Evolutionary conservation across 176 grass and related monocot genomes (phyloP), one percentile per base, ranked within the genome.

Genomic region (Eremochloa ophiuroides): DNA sequence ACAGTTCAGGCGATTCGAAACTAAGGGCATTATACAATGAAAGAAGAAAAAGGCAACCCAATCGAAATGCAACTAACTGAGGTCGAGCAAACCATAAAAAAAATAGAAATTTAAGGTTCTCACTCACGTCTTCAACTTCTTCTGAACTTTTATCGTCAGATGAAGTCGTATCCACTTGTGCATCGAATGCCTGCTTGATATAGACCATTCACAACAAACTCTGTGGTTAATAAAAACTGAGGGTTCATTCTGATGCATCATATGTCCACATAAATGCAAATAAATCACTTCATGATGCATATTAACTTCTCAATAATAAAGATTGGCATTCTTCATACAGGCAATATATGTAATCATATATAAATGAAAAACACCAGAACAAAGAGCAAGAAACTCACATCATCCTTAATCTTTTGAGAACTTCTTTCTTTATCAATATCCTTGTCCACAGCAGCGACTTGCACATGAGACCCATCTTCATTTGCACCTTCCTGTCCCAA

Each of bases 101-200:
- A 12, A 37, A 81, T 2, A 58, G 15, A 76, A 76, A 39, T 77
- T 62, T 58, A 75, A 80, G 71, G 38, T 80, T 72, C 8, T 39
- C n/a, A 80, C 89, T 94, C 79, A 94, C 92, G 51, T 91, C 92
- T 81, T 94, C 92, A 59, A 94, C 80, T 87, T 94, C 92, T 66
- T 91, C 92, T 18, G 75, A 29, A 76, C 74, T 83, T 62, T 61
- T 77, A 48, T 86, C 58, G 22, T 90, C 68, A 41, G 74, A 82
- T 50, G 73, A 89, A 44, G 58, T 78, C 25, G 37, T 41, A 58
- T 68, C 48, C 48, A 60, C 62, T 34, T 86, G 73, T 15, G 44
- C 38, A 27, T 83, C 50, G 31, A 15, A 78, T 65, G 62, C 79
- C 73, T 86, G 66, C 38, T 74, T 27, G 18, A 72, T 28, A 82